These are phyloP conservation scores for Solanum dulcamara DNA, from an alignment of 257 asterid species.

Conservation along the genomic window DNA sequence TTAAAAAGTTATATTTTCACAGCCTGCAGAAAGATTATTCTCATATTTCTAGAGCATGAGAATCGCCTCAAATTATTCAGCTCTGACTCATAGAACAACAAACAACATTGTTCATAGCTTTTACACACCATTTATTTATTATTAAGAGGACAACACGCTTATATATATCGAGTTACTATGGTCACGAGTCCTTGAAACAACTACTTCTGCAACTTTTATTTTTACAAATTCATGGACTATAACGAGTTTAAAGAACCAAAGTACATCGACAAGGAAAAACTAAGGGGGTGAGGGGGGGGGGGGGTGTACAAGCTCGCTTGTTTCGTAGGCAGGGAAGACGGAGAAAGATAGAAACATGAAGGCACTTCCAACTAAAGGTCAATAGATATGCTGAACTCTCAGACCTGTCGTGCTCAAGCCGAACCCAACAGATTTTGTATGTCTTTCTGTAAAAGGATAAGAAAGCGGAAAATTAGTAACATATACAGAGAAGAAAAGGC, in stretches of 20 bases:
- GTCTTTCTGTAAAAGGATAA: conserved; percentile 42
- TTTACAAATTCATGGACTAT: not conserved
- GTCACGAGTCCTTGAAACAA: not conserved
- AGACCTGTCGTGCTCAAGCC: conserved; percentile 12
- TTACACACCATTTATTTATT: not conserved
- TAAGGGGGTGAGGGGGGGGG: not conserved
- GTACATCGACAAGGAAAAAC: not conserved
- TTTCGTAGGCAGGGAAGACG: not conserved
- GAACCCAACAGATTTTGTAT: conserved; percentile 35
- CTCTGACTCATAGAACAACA: not conserved
- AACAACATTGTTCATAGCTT: not conserved
- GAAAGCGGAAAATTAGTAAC: not conserved
- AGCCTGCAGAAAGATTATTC: not conserved
- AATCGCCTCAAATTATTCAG: not conserved
- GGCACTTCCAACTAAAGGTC: not conserved
- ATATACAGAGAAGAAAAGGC: not conserved
- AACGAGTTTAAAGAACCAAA: not conserved
- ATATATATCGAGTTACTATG: not conserved
- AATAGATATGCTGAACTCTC: not conserved
- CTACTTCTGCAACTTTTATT: not conserved
- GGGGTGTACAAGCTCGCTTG: not conserved
- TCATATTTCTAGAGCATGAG: not conserved
- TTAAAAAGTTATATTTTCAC: not conserved
- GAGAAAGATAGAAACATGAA: not conserved
- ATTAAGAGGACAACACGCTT: not conserved